A percentile compares a stretch with the other conserved stretches of the same genome.
phyloP scores from a whole-genome alignment of 164 flowering plant genomes.

The Malania oleifera region DNA sequence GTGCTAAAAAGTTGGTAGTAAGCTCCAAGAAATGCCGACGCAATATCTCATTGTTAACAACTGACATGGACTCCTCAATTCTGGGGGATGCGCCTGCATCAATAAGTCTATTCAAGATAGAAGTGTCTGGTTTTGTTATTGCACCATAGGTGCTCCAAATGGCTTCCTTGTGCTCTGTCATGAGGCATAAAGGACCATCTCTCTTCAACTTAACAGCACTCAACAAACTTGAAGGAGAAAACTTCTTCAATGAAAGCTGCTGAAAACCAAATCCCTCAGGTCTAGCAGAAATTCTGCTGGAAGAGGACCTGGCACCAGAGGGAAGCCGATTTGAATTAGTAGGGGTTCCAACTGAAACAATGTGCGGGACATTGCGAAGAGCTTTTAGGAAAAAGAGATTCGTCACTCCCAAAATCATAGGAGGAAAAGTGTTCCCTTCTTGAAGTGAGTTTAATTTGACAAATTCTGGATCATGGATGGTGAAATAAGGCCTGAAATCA shows the following conservation, averaged over 20 bases:
- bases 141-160: slow-evolving; percentile 82
- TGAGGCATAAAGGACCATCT: slow-evolving; percentile 93
- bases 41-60: slow-evolving; percentile 94
- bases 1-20: slow-evolving; percentile 92
- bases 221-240: slow-evolving; percentile 75
- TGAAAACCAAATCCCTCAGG: slow-evolving; percentile 60
- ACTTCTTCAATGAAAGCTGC: slow-evolving; percentile 66
- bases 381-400: slow-evolving; percentile 94
- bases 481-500: slow-evolving; percentile 95
- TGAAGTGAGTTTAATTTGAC: slow-evolving; percentile 66
- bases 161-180: slow-evolving; percentile 97
- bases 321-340: slow-evolving; percentile 52
- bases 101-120: slow-evolving; percentile 86
- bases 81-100: slow-evolving; percentile 94
- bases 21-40: slow-evolving; percentile 97
- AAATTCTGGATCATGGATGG: slow-evolving; percentile 92
- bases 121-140: slow-evolving; percentile 86
- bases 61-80: slow-evolving; percentile 97
- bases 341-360: slow-evolving; percentile 89
- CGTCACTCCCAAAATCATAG: slow-evolving; percentile 92
- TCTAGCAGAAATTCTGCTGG: slow-evolving; percentile 45
- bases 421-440: slow-evolving; percentile 72
- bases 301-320: slow-evolving; percentile 32
- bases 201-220: slow-evolving; percentile 83
- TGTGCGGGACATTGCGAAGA: slow-evolving; percentile 72